phyloP scores from a whole-genome alignment of 768 basidiomycete species.

The Leccinum ochraceum region DNA sequence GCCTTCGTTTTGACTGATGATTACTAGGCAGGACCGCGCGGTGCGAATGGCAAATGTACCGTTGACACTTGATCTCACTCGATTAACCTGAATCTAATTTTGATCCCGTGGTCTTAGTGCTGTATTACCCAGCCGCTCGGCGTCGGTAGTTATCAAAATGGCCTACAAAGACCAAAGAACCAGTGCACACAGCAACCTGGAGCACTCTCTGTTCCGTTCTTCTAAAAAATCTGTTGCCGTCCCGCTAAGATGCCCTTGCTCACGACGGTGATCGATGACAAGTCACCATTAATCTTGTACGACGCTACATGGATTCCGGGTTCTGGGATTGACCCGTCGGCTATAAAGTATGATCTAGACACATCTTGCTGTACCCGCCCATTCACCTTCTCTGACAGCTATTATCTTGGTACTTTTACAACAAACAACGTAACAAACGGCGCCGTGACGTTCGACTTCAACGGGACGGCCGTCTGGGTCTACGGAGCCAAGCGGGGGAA shows the following conservation, averaged over 20 bases:
- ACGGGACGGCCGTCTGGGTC: slow-evolving; percentile 49
- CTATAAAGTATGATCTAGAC: slow-evolving; percentile 11
- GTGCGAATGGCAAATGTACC: too few species aligned
- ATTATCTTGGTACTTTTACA: slow-evolving; percentile 42
- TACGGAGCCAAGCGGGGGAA: slow-evolving; percentile 51
- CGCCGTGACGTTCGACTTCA: slow-evolving; percentile 43
- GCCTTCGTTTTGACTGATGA: slow-evolving; percentile 23
- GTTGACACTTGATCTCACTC: too few species aligned
- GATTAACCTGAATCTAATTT: too few species aligned
- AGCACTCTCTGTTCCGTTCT: not conserved
- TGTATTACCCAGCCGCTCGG: too few species aligned
- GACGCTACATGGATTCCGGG: too few species aligned
- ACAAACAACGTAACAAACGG: slow-evolving; percentile 38
- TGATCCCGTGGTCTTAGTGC: too few species aligned
- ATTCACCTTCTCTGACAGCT: slow-evolving; percentile 27
- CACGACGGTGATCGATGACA: slow-evolving; percentile 32
- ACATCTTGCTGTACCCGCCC: not conserved
- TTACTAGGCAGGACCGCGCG: too few species aligned
- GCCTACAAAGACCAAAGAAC: not conserved
- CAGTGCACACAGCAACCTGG: not conserved
- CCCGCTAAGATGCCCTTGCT: slow-evolving; percentile 24
- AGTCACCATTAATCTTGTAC: slow-evolving; percentile 14
- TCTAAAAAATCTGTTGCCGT: not conserved
- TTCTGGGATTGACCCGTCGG: slow-evolving; percentile 6
- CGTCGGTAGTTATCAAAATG: not conserved